Conservation (phyloP, 164 flowering plant genomes). For the Chimonanthus salicifolius region DNA sequence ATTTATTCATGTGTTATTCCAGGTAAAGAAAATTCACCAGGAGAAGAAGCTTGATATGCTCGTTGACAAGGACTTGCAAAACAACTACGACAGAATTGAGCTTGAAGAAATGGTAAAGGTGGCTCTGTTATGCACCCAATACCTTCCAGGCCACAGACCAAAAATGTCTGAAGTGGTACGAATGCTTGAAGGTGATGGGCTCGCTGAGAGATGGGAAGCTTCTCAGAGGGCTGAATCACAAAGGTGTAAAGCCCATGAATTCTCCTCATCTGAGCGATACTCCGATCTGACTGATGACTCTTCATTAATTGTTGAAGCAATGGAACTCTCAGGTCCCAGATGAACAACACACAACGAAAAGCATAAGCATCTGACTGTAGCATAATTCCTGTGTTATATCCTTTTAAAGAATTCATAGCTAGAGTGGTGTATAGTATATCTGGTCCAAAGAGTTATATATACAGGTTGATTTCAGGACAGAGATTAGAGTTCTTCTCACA, state of each 20-base stretch:
- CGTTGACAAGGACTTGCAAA: conserved; percentile 63
- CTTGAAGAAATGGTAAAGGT: conserved; percentile 72
- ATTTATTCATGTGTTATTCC: conserved; percentile 1
- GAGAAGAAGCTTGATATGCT: conserved; percentile 49
- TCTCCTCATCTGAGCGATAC: conserved; percentile 48
- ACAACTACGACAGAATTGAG: conserved; percentile 48
- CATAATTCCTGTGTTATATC: neutral
- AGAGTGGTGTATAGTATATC: neutral
- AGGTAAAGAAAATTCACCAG: conserved; percentile 74
- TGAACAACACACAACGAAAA: conserved; percentile 17
- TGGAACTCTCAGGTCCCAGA: conserved; percentile 71
- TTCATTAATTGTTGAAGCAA: conserved; percentile 58
- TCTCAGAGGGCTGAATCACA: conserved; percentile 49
- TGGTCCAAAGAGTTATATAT: neutral
- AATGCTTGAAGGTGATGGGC: conserved; percentile 78
- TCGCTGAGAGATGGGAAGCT: conserved; percentile 81
- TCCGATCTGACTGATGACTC: conserved; percentile 74
- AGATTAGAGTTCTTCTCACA: no score
- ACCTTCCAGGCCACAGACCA: conserved; percentile 57
- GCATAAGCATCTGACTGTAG: neutral
- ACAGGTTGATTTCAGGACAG: neutral
- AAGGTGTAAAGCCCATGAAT: neutral
- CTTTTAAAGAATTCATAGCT: no score
- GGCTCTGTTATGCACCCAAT: conserved; percentile 68
- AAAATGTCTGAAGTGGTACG: conserved; percentile 66